Percentiles rank a stretch among this genome's conserved stretches.
Evolutionary conservation across 2,329 filamentous ascomycete species (phyloP).

Genomic region (Hawksworthiomyces lignivorus): DNA sequence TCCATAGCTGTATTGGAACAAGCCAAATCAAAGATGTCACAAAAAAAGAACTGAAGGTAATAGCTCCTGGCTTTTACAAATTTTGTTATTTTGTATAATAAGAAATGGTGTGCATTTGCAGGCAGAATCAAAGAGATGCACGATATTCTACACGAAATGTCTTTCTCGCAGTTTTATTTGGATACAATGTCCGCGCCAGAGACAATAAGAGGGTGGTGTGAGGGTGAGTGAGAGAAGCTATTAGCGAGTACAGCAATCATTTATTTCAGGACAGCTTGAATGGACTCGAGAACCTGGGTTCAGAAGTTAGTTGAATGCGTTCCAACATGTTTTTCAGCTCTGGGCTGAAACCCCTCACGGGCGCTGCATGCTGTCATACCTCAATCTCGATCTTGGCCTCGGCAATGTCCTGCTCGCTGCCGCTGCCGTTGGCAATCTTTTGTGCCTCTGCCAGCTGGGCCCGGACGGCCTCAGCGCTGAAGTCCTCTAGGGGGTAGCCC

Average conservation of each 20-base stretch:
- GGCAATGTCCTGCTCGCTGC: constrained; percentile 94
- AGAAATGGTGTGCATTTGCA: constrained; percentile 6
- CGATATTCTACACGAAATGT: constrained; percentile 30
- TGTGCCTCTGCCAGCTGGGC: constrained; percentile 90
- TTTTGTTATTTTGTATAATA: background rate
- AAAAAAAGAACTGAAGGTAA: too few relatives aligned
- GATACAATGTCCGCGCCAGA: background rate
- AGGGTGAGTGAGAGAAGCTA: background rate
- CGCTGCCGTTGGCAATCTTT: constrained; percentile 83
- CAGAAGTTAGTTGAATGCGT: too few relatives aligned
- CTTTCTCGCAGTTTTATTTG: background rate
- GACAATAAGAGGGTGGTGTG: background rate
- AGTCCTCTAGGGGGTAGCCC: constrained; percentile 90
- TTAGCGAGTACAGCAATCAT: background rate
- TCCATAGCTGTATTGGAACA: too few relatives aligned
- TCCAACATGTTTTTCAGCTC: too few relatives aligned
- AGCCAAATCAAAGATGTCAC: too few relatives aligned
- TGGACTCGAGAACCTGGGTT: constrained; percentile 78
- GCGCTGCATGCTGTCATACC: too few relatives aligned
- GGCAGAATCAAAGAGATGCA: constrained; percentile 16
- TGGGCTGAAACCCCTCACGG: too few relatives aligned
- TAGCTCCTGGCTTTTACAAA: too few relatives aligned
- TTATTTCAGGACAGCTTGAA: constrained; percentile 77
- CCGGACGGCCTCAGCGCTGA: constrained; percentile 83
- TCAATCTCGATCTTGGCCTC: constrained; percentile 99